These are phyloP conservation scores for Heterobasidion occidentale DNA, from an alignment of 1,284 basidiomycete species.

Conservation along the genomic window DNA sequence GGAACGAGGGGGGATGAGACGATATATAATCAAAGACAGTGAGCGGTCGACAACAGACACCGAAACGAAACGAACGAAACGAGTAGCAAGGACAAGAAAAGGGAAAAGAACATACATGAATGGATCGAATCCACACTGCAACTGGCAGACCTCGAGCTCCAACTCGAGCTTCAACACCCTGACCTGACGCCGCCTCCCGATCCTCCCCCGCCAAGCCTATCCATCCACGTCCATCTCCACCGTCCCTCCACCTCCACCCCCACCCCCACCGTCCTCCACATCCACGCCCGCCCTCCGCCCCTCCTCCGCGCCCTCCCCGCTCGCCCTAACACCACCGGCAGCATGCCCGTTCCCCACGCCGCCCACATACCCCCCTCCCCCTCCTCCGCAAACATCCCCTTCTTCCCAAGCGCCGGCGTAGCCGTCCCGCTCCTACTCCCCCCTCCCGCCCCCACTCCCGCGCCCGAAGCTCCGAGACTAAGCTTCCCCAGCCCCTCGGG, in stretches of 20 bases:
- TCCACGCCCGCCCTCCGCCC: not conserved
- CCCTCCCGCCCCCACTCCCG: not conserved
- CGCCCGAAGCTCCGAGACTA: not conserved
- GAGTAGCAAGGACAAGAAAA: too few species aligned
- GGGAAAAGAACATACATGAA: not conserved
- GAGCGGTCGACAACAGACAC: too few species aligned
- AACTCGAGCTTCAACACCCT: not conserved
- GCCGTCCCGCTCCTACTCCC: not conserved
- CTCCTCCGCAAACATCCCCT: constrained; percentile 14
- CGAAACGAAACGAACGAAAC: too few species aligned
- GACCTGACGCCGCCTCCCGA: not conserved
- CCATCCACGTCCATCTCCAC: constrained; percentile 5
- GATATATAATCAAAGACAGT: too few species aligned
- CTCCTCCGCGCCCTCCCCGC: not conserved
- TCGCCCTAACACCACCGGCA: constrained; percentile 8
- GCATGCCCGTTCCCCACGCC: not conserved
- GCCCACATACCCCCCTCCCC: constrained; percentile 5
- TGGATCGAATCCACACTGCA: not conserved
- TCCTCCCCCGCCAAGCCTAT: not conserved
- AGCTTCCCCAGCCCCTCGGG: constrained; percentile 3
- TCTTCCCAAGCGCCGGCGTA: constrained; percentile 10
- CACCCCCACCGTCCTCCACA: not conserved
- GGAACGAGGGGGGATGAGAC: not conserved
- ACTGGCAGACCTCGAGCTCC: not conserved
- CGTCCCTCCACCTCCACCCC: constrained; percentile 2